Base-by-base conservation (phyloP, 2,329 filamentous ascomycete species). In the Colletotrichum magnum region DNA sequence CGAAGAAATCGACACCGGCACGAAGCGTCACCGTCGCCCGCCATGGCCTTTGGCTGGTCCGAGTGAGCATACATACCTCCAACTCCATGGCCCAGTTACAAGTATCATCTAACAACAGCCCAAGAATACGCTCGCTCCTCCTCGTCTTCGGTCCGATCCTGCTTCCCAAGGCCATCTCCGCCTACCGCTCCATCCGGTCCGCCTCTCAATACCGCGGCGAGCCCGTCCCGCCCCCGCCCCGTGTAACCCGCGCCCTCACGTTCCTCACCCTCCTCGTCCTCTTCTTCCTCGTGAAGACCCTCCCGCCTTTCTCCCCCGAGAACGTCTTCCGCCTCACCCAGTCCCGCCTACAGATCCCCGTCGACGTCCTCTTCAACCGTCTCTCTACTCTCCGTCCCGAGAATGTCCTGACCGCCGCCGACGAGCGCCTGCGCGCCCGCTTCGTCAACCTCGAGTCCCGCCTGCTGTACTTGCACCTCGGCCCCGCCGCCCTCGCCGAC, bases 331-430 rank as follows among this genome's bases (percentile, higher is more conserved):
- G 80, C 36, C 80, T 85, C 18, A 98, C 95, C 1, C 86, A 90
- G 65, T 96, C 94, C 58, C 93, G 95, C 41, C 89, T 98, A 18
- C 93, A 94, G 75, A 95, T 93, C 50, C 91, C 94, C n/a, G 91
- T 89, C 50, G 93, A 95, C 76, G 91, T 97, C 41, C 87, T 98
- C 70, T 96, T 97, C 80, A 89, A 88, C 68, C 93, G 95, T 16
- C 86, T 98, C 10, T 80, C 86, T 4, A 79, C 85, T 2, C 76
- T 91, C 1, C 87, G 91, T 0, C 82, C 86, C 0, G 73, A 73
- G 43, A 73, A 74, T 48, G 72, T 73, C 10, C 84, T 93, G 2
- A 91, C 88, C 0, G 71, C 81, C 0, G 69, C 78, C 13, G 95
- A 98, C 80, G 84, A 88, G 58, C 81, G 86, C 26, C 86, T 98